Base-by-base conservation (phyloP, 495 filamentous ascomycete genomes). In the Podospora fimiseda region DNA sequence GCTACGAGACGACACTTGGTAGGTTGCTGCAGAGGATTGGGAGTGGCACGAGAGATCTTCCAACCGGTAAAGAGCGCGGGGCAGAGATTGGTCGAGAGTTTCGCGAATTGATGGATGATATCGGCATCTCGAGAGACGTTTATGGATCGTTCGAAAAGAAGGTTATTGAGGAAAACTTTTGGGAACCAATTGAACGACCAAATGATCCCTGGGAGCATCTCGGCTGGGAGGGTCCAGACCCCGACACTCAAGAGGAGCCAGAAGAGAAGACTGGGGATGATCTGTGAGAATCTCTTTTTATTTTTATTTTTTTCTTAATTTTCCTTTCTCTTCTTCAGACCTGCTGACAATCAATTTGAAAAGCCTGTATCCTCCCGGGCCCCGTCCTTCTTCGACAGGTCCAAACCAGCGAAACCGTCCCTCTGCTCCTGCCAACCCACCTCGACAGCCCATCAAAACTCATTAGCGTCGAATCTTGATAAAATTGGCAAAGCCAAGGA, bases 71-170 rank as follows among this genome's bases (percentile, higher is more conserved):
- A 36, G 40, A 23, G 40, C 11, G 16, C 18, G 62, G 55, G 2
- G n/a, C 41, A 6, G 45, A 38, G 5, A 37, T 48, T 9, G 63
- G 50, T 1, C 51, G 56, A 8, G 51, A 55, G 21, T 65, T 67
- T 41, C 46, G 57, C n/a, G 55, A 56, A 21, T 23, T 67, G 44
- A 65, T 67, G 62, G 39, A 56, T 18, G 59, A 60, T 15, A 22
- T 67, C 49, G 52, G 43, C 15, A 40, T 67, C 7, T 42, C 48
- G 30, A 50, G 33, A 18, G 9, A 49, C n/a, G 23, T 48, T 6
- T 67, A 52, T 23, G 21, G 39, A 9, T 48, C 42, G 1, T 58
- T 65, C 22, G 52, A 58, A 36, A 46, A 50, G n/a, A 65, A 67
- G 57, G 52, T 67, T 6, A 46, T 33, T 18, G 47, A 50, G 2